phyloP scores from a whole-genome alignment of 2,329 filamentous ascomycete species.

The Pseudofabraea citricarpa region DNA sequence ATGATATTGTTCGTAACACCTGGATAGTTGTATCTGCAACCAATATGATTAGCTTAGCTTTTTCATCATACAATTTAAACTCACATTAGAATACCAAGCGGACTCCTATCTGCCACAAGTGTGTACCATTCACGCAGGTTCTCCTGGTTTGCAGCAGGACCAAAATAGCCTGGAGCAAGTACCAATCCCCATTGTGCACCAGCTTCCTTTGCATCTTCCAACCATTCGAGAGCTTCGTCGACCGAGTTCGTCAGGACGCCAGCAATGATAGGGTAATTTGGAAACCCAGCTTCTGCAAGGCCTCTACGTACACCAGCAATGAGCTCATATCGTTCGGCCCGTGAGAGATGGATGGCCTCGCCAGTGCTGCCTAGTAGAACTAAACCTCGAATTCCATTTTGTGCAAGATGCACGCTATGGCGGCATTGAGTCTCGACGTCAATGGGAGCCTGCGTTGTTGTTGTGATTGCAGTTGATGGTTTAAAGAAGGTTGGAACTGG shows the following conservation, averaged over 20 bases:
- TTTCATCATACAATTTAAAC: too few species aligned
- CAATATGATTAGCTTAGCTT: too few species aligned
- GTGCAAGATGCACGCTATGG: slow-evolving; percentile 53
- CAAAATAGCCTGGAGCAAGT: slow-evolving; percentile 60
- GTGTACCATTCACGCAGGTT: slow-evolving; percentile 56
- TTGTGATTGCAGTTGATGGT: slow-evolving; percentile 6
- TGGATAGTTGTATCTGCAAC: slow-evolving; percentile 46
- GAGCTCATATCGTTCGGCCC: slow-evolving; percentile 46
- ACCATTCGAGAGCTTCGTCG: slow-evolving; percentile 48
- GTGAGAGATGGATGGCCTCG: slow-evolving; percentile 55
- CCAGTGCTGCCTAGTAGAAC: slow-evolving; percentile 58
- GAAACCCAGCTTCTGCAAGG: slow-evolving; percentile 47
- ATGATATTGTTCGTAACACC: slow-evolving; percentile 60
- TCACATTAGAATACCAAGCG: slow-evolving; percentile 57
- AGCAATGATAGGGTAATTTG: slow-evolving; percentile 52
- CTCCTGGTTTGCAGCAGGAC: slow-evolving; percentile 47
- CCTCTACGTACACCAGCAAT: slow-evolving; percentile 48
- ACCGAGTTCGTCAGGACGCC: slow-evolving; percentile 50
- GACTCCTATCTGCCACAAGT: slow-evolving; percentile 51
- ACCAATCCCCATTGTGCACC: slow-evolving; percentile 61
- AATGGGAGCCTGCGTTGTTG: slow-evolving; percentile 29
- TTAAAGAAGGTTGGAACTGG: slow-evolving; percentile 56
- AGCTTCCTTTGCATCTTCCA: slow-evolving; percentile 42
- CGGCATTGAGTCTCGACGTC: slow-evolving; percentile 50
- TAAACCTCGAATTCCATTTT: slow-evolving; percentile 51